Evolutionary conservation across 345 rosid genomes (phyloP), one percentile per base, ranked within the genome.

Genomic region (Erysimum cheiranthoides): DNA sequence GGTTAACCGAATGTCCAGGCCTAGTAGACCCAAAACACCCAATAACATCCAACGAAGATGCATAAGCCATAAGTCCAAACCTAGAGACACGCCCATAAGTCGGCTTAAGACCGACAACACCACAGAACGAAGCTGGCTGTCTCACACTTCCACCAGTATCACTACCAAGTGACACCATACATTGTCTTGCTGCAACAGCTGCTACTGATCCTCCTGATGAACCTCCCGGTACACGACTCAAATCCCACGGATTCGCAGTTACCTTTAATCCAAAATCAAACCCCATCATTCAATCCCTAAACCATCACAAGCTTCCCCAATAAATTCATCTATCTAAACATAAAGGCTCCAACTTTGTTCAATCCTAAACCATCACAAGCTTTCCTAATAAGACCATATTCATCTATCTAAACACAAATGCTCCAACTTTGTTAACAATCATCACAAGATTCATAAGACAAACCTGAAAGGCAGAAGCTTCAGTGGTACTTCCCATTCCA

Each of bases 121-220:
- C 98, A 71, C 97, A 91, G 46, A 94, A 90, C 0, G 98, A 93
- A 38, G 97, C 97, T 11, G 97, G 98, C 82, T 93, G 98, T 61
- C 98, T 87, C 61, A 93, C 97, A 76, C 98, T 93, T 67, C 97
- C 98, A 66, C 97, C 98, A n/a, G 98, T 91, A 85, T 93, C 98
- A 84, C 98, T 93, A 38, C 97, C 97, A 67, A 93, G 90, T 5
- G 98, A 84, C 31, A 91, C 97, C 45, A 86, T 83, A 62, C 98
- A 91, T 70, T 93, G 97, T 81, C 94, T 81, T 25, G 97, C 93
- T 45, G 97, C 88, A 76, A 93, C 98, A 50, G 98, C 93, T 13
- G 98, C 97, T 38, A 97, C 98, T 6, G 98, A 91, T 14, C 98
- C 98, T 53, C 97, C 96, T 4, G 98, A 93, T 32, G 98, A 93